Evolutionary conservation across 2,329 filamentous ascomycete genomes (phyloP), one percentile per base, ranked within the genome.

Genomic region (Pseudovirgaria hyperparasitica): DNA sequence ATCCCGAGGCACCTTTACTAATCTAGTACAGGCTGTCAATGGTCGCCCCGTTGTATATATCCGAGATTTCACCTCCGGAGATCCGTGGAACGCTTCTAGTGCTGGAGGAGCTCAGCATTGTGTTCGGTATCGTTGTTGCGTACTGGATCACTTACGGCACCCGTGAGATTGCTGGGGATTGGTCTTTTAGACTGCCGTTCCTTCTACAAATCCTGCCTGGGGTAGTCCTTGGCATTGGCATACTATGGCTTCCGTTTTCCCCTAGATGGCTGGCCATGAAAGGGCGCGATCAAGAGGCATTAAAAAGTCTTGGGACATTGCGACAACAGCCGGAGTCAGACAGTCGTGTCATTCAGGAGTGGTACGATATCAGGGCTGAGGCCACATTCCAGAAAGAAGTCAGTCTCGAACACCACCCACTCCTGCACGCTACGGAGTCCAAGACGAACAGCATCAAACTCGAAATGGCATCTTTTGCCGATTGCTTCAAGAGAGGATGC

Each of bases 121-220:
- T 62, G 9, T 42, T 52, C 12, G 61, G 64, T 3, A 62, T 60
- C 30, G 57, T 68, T 4, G 49, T 67, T 14, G 59, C 65, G 2
- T 71, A 60, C 38, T 71, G 63, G 60, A 65, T 66, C 19, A 64
- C 62, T 0, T 72, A 68, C 30, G 66, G 57, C 1, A 69, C 64
- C 1, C 45, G 52, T 5, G 49, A 53, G 34, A 55, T 66, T 21
- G 32, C 45, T 0, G 41, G 52, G 17, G 53, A 62, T 35, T 52
- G 50, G 42, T 44, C 62, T 3, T 66, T 57, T 38, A 50, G 61
- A 5, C 46, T 67, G 0, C 63, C 63, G 0, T 64, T 64, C 30
- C 46, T 55, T 4, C 43, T 66, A 5, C 63, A 67, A 29, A 57
- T 60, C 32, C 38, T 58, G 4, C 51, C 54, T 4, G 57, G 56